Evolutionary conservation across 2,329 filamentous ascomycete genomes (phyloP).

Genomic region (Claviceps citrina): DNA sequence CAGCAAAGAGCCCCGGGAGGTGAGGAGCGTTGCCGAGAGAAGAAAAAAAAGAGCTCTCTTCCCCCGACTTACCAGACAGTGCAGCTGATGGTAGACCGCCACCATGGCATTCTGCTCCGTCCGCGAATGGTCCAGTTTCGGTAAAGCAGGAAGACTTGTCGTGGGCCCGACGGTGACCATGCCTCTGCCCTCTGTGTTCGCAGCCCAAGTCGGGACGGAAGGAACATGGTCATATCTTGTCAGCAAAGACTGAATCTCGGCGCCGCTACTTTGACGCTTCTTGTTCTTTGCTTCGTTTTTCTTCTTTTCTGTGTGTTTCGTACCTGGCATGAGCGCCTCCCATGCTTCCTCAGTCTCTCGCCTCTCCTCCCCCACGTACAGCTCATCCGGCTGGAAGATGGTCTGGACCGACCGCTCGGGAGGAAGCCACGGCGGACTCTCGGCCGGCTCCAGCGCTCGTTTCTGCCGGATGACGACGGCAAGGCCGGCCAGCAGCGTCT

Average conservation of each 20-base stretch:
- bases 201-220: too few species aligned
- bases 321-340: conserved; percentile 1
- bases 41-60: too few species aligned
- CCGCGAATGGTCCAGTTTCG: neutral
- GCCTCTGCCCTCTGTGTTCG: conserved; percentile 1
- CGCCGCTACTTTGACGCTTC: too few species aligned
- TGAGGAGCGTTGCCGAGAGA: too few species aligned
- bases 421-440: neutral
- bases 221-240: too few species aligned
- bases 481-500: neutral
- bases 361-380: neutral
- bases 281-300: too few species aligned
- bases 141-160: neutral
- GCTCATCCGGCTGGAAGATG: neutral
- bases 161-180: neutral
- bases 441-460: neutral
- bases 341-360: neutral
- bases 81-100: conserved; percentile 2
- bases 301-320: too few species aligned
- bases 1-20: too few species aligned
- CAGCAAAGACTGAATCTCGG: too few species aligned
- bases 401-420: neutral
- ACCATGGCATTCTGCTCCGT: neutral
- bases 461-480: neutral
- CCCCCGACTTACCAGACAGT: conserved; percentile 1